These are phyloP conservation scores for Fraxinus nigra DNA, from an alignment of 305 asterid genomes.

Conservation along the genomic window DNA sequence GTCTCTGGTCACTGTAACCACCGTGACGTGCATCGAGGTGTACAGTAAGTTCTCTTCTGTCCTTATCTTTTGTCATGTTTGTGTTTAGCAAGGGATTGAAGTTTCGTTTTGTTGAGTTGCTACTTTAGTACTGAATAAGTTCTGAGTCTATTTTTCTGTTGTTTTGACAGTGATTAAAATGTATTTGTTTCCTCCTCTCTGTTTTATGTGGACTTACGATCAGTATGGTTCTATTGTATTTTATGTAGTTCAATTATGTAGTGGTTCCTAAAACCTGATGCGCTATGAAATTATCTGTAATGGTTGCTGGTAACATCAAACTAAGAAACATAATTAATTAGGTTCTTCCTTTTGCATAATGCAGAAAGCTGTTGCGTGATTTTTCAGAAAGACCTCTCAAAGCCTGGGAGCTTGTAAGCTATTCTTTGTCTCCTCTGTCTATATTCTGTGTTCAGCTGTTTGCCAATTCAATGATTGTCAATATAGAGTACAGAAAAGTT, in stretches of 20 bases:
- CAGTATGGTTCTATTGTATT: neutral
- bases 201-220: neutral
- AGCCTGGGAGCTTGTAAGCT: slow-evolving; percentile 87
- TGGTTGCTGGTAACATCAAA: slow-evolving; percentile 6
- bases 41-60: slow-evolving; percentile 47
- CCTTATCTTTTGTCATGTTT: neutral
- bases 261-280: neutral
- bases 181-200: neutral
- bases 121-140: neutral
- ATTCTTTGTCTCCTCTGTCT: slow-evolving; percentile 12
- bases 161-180: neutral
- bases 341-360: slow-evolving; percentile 7
- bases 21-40: slow-evolving; percentile 73
- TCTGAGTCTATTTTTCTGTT: neutral
- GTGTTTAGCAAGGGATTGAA: neutral
- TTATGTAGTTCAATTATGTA: slow-evolving; percentile 5
- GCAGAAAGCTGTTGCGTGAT: slow-evolving; percentile 55
- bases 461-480: neutral
- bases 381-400: slow-evolving; percentile 41
- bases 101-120: neutral
- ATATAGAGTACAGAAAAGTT: neutral
- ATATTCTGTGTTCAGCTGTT: neutral
- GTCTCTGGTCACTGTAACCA: slow-evolving; percentile 96
- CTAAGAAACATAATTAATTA: slow-evolving; percentile 5
- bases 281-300: slow-evolving; percentile 6